Base-by-base conservation (phyloP, 2,329 filamentous ascomycete genomes). In the Karstenula rhodostoma region DNA sequence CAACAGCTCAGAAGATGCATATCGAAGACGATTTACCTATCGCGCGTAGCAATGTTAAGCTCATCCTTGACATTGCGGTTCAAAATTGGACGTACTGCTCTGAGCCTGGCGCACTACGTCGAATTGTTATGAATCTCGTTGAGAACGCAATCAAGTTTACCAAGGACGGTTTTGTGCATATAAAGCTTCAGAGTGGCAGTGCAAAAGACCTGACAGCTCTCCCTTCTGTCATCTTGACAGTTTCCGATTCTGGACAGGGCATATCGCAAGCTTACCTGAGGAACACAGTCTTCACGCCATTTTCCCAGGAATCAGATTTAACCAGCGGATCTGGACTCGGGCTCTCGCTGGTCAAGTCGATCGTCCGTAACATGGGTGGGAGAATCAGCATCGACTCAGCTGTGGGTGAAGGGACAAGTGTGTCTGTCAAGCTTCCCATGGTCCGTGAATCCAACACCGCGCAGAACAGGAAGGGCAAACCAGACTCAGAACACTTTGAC, bases 161-260 rank as follows among this genome's bases (percentile, higher is more conserved):
- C 29, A 50, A 35, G 7, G 19, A 50, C 13, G 47, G 47, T 10
- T 50, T 19, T 15, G 32, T 50, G 3, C 27, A 50, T 2, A n/a
- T 50, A 13, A 33, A 19, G 8, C 47, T 50, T 15, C 27, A 50
- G 17, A 35, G 27, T 27, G 7, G 13, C 7, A 35, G 9, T 17
- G 2, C 29, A 17, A 15, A 37, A 10, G 23, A 33, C 3, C 23
- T 48, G 9, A 43, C 8, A 13, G 19, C 37, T 12, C 25, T 17
- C 17, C 52, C 61, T 6, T 58, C 71, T 40, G 73, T 80, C 1
- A 71, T 71, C 0, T 67, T 87, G 6, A 84, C 80, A 0, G 84
- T 92, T 1, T 79, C 81, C 0, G 89, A 92, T 65, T 89, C 89
- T 0, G 90, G 89, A 1, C 83, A 83, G 47, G 90, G 89, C 1